phyloP scores from a whole-genome alignment of 139 green algal species.

The Chlamydomonas sphaeroides region DNA sequence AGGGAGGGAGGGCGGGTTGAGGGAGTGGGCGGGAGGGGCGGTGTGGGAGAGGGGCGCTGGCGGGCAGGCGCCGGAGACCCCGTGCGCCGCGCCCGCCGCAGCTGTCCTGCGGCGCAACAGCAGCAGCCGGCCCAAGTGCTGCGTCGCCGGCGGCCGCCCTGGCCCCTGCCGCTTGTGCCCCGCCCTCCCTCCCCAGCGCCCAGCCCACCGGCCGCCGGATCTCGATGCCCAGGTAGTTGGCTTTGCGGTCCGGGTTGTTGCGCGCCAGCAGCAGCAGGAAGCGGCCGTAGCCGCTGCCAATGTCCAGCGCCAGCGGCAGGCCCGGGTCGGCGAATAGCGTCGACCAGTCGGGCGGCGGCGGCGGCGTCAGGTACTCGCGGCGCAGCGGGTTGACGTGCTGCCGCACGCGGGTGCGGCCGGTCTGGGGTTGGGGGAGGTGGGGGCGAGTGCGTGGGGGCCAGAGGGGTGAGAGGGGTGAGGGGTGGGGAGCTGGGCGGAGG shows the following conservation, averaged over 20 bases:
- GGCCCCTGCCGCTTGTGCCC: no score
- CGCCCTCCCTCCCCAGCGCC: no score
- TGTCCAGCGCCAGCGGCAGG: constrained; percentile 82
- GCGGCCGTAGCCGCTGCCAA: constrained; percentile 85
- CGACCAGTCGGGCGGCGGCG: constrained; percentile 56
- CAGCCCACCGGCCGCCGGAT: constrained; percentile 69
- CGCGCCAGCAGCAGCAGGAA: constrained; percentile 74
- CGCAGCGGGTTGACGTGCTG: constrained; percentile 90
- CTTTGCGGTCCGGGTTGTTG: constrained; percentile 19
- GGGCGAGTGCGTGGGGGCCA: no score
- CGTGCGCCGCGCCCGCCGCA: no score
- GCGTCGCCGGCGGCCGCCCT: no score
- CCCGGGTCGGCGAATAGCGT: constrained; percentile 61
- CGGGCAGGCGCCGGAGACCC: not conserved
- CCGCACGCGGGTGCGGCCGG: constrained; percentile 66
- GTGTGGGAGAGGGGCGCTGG: not conserved
- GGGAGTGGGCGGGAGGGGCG: no score
- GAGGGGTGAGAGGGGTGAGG: no score
- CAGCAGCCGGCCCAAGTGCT: no score
- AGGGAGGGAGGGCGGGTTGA: not conserved
- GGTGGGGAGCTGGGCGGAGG: no score
- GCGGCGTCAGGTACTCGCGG: constrained; percentile 48
- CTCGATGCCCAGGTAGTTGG: constrained; percentile 89
- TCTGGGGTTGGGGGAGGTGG: no score
- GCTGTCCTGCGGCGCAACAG: no score